Percentiles rank a stretch among this genome's conserved stretches.
phyloP scores from a whole-genome alignment of 1,139 yeast species.

The Taiozyma sp. region DNA sequence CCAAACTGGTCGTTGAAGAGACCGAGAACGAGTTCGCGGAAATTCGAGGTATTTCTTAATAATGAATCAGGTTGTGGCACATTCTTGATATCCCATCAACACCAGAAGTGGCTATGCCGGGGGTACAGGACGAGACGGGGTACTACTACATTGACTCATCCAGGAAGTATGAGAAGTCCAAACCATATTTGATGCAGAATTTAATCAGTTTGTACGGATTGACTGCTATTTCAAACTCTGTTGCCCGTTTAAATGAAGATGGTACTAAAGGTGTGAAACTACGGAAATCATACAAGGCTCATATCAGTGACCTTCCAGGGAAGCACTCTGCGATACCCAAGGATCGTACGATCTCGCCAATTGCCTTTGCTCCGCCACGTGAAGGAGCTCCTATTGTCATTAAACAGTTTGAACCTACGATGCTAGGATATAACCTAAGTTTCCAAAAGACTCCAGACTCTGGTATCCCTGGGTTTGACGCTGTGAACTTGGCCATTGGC shows the following conservation, averaged over 20 bases:
- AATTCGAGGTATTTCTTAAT: not conserved
- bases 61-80: not conserved
- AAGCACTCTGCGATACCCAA: conserved; percentile 58
- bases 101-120: not conserved
- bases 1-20: not conserved
- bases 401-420: conserved; percentile 42
- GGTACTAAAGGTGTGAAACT: conserved; percentile 89
- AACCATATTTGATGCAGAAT: conserved; percentile 71
- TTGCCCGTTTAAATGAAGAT: conserved; percentile 83
- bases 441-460: conserved; percentile 65
- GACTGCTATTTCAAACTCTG: conserved; percentile 62
- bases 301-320: conserved; percentile 82
- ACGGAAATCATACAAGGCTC: conserved; percentile 90
- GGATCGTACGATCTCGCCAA: conserved; percentile 48
- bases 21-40: not conserved
- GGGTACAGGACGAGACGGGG: not conserved
- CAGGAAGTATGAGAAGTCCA: conserved; percentile 36
- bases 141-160: conserved; percentile 33
- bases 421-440: conserved; percentile 46
- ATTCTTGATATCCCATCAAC: not conserved
- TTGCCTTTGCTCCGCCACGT: conserved; percentile 43
- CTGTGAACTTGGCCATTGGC: conserved; percentile 60
- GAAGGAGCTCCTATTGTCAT: conserved; percentile 30
- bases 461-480: conserved; percentile 78
- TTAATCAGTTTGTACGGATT: conserved; percentile 65